Conservation (phyloP, 805 yeast genomes). For the Candida easanensis region DNA sequence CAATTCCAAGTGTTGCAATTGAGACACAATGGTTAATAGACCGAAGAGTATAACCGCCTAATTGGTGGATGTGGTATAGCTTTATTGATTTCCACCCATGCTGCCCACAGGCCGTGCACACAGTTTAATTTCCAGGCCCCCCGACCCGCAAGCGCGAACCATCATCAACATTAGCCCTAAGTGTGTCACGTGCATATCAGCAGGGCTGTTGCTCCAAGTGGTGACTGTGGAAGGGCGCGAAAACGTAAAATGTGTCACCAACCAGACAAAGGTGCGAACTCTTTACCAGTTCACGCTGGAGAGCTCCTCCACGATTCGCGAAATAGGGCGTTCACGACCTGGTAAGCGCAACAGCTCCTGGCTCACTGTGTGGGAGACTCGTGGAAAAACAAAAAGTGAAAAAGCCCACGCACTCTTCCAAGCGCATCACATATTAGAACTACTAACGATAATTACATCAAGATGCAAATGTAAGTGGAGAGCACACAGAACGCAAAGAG, state of each 20-base stretch:
- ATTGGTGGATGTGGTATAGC: not conserved
- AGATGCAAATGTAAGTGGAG: conserved; percentile 46
- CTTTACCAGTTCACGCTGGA: too few relatives aligned
- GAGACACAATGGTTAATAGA: too few relatives aligned
- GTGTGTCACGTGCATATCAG: too few relatives aligned
- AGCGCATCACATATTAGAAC: conserved; percentile 1
- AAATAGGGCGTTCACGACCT: not conserved
- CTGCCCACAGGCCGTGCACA: too few relatives aligned
- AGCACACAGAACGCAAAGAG: not conserved
- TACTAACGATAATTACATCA: conserved; percentile 24
- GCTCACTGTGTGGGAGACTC: conserved; percentile 6
- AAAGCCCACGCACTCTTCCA: conserved; percentile 12
- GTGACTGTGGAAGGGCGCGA: too few relatives aligned
- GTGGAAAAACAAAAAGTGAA: conserved; percentile 18
- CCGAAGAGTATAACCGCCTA: too few relatives aligned
- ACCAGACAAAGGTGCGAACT: too few relatives aligned
- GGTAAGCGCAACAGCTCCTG: conserved; percentile 8
- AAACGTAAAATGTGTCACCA: too few relatives aligned
- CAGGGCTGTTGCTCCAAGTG: too few relatives aligned
- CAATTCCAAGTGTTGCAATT: not conserved
- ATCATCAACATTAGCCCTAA: too few relatives aligned
- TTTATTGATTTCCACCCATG: not conserved
- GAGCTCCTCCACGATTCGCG: conserved; percentile 1
- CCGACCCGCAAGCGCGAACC: too few relatives aligned
- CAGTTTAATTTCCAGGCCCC: too few relatives aligned